Evolutionary conservation across 345 rosid genomes (phyloP).

Genomic region (Aurinia saxatilis): DNA sequence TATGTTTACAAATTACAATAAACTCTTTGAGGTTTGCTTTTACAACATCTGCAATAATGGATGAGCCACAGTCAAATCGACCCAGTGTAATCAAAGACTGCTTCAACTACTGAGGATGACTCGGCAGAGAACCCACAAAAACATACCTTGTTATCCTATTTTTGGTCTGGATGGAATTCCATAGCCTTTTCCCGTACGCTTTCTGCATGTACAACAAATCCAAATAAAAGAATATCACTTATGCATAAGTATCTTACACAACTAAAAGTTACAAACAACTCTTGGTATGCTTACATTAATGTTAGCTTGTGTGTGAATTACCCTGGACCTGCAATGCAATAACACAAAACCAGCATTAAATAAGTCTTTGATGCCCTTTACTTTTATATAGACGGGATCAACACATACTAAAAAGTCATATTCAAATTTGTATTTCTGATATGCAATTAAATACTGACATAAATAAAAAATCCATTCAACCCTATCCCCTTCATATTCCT

Average conservation of each 20-base stretch:
- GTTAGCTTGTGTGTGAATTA: conserved; percentile 74
- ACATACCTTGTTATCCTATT: conserved; percentile 72
- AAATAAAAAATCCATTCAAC: neutral
- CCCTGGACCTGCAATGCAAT: conserved; percentile 46
- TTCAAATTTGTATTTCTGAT: neutral
- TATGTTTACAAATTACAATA: conserved; percentile 24
- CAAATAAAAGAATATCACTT: neutral
- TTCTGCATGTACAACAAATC: conserved; percentile 39
- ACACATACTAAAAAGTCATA: neutral
- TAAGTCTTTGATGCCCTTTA: neutral
- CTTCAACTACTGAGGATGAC: neutral
- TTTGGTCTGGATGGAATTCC: conserved; percentile 96
- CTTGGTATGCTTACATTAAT: conserved; percentile 55
- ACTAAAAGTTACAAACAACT: neutral
- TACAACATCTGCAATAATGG: conserved; percentile 54
- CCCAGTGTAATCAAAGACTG: neutral
- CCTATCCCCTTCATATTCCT: neutral
- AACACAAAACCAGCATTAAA: neutral
- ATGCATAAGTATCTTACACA: neutral
- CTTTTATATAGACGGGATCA: neutral
- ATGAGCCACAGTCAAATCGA: neutral
- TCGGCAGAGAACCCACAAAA: neutral
- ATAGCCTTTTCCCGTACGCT: conserved; percentile 81
- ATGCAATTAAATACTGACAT: neutral
- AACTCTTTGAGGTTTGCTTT: conserved; percentile 94